A percentile compares a stretch with the other conserved stretches of the same genome.
phyloP scores from a whole-genome alignment of 768 basidiomycete species.

The Mycena capillaripes region DNA sequence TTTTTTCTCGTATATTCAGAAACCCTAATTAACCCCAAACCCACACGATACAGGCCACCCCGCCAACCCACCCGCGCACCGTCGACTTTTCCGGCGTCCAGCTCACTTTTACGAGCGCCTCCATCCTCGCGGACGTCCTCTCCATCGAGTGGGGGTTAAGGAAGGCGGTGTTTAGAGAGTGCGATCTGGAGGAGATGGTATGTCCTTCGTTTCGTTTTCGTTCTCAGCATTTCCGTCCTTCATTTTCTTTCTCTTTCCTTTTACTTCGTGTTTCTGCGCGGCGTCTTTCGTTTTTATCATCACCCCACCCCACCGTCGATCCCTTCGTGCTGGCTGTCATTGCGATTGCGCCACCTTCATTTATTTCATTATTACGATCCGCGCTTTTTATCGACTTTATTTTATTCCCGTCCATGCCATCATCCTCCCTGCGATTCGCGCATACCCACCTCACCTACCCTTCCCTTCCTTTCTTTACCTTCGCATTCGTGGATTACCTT shows the following conservation, averaged over 20 bases:
- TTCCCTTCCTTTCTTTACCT: not conserved
- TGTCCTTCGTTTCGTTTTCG: conserved; percentile 37
- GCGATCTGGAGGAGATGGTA: conserved; percentile 88
- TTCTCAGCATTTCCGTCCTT: not conserved
- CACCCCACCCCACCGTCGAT: too few species aligned
- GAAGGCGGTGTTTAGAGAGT: conserved; percentile 88
- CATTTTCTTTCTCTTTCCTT: not conserved
- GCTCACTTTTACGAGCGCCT: conserved; percentile 76
- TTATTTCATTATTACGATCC: too few species aligned
- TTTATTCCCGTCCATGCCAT: too few species aligned
- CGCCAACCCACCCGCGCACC: conserved; percentile 70
- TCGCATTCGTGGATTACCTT: not conserved
- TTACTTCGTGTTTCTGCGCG: too few species aligned
- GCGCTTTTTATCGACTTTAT: too few species aligned
- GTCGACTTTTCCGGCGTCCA: conserved; percentile 87
- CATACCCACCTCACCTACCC: not conserved
- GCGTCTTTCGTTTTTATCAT: too few species aligned
- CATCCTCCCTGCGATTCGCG: not conserved
- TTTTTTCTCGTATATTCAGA: not conserved
- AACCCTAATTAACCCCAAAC: not conserved
- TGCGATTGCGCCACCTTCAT: not conserved
- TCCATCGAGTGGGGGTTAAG: conserved; percentile 94
- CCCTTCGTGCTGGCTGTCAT: too few species aligned
- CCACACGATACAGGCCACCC: conserved; percentile 70
- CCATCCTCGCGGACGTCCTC: conserved; percentile 91